Evolutionary conservation across 352 stramenopile species (phyloP).

Genomic region (Aphanomyces cochlioides): DNA sequence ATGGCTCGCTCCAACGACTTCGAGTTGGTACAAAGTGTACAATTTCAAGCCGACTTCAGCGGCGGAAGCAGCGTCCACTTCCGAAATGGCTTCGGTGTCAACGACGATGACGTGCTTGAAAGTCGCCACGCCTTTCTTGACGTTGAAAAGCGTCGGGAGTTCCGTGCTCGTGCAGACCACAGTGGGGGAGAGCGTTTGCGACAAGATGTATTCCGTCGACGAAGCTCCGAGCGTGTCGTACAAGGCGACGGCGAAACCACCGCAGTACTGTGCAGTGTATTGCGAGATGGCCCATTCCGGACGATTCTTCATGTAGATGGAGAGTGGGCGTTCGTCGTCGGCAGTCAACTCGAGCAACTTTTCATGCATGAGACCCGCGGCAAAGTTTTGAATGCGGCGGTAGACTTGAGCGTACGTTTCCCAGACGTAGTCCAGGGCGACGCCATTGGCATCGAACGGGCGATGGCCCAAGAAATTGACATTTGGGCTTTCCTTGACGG

Average conservation of each 20-base stretch:
- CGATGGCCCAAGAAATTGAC: slow-evolving; percentile 23
- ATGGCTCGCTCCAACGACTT: slow-evolving; percentile 7
- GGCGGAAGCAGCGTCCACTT: background rate
- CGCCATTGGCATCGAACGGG: slow-evolving; percentile 31
- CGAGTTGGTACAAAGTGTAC: slow-evolving; percentile 19
- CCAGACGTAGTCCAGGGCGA: slow-evolving; percentile 46
- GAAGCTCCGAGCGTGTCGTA: slow-evolving; percentile 76
- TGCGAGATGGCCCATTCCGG: slow-evolving; percentile 85
- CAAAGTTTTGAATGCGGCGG: slow-evolving; percentile 40
- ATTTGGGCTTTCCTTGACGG: background rate
- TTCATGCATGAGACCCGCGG: slow-evolving; percentile 46
- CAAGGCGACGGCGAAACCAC: slow-evolving; percentile 58
- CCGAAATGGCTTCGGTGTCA: background rate
- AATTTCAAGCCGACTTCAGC: background rate
- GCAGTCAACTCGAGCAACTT: slow-evolving; percentile 39
- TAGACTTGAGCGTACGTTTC: slow-evolving; percentile 51
- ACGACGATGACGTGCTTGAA: slow-evolving; percentile 41
- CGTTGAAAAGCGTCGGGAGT: slow-evolving; percentile 53
- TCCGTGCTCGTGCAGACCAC: slow-evolving; percentile 61
- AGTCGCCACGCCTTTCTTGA: slow-evolving; percentile 43
- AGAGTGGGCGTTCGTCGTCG: slow-evolving; percentile 74
- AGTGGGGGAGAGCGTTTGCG: slow-evolving; percentile 64
- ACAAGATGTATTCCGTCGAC: slow-evolving; percentile 63
- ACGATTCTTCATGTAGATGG: slow-evolving; percentile 96
- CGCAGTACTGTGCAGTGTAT: slow-evolving; percentile 55